These are phyloP conservation scores for Rhodamnia rubescens DNA, from an alignment of 345 rosid genomes.

Conservation along the genomic window DNA sequence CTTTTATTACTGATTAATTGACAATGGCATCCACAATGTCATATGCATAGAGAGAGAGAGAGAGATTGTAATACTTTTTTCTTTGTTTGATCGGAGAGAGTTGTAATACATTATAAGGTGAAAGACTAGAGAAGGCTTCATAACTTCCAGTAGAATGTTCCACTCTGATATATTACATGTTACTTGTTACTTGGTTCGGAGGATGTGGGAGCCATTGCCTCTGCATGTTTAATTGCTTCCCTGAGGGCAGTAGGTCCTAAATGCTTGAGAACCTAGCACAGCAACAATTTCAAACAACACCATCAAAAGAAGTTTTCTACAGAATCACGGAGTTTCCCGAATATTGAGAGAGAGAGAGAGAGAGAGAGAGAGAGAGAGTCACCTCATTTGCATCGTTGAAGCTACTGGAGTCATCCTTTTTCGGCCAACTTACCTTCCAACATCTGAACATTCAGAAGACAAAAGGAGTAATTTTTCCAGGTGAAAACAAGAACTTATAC, in stretches of 20 bases:
- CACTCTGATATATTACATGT: not conserved
- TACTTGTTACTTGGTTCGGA: not conserved
- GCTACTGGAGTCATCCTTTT: constrained; percentile 14
- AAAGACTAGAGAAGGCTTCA: not conserved
- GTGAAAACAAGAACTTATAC: not conserved
- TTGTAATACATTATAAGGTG: not conserved
- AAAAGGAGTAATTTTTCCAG: not conserved
- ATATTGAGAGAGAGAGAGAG: not conserved
- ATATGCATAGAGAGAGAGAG: not conserved
- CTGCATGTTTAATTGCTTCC: constrained; percentile 16
- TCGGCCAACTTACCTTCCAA: constrained; percentile 36
- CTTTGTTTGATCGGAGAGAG: not conserved
- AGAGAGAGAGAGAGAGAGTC: not conserved
- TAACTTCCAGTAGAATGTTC: not conserved
- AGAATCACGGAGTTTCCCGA: not conserved
- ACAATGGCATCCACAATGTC: too few relatives aligned
- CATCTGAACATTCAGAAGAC: constrained; percentile 14
- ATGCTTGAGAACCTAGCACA: constrained; percentile 17
- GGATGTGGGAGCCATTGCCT: not conserved
- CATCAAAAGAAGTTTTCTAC: not conserved
- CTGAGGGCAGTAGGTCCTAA: constrained; percentile 17
- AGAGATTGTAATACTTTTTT: too few relatives aligned
- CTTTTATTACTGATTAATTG: too few relatives aligned
- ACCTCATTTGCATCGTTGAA: constrained; percentile 55
- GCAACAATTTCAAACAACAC: not conserved